These are phyloP conservation scores for Patellaria atrata DNA, from an alignment of 495 filamentous ascomycete genomes.

Conservation along the genomic window DNA sequence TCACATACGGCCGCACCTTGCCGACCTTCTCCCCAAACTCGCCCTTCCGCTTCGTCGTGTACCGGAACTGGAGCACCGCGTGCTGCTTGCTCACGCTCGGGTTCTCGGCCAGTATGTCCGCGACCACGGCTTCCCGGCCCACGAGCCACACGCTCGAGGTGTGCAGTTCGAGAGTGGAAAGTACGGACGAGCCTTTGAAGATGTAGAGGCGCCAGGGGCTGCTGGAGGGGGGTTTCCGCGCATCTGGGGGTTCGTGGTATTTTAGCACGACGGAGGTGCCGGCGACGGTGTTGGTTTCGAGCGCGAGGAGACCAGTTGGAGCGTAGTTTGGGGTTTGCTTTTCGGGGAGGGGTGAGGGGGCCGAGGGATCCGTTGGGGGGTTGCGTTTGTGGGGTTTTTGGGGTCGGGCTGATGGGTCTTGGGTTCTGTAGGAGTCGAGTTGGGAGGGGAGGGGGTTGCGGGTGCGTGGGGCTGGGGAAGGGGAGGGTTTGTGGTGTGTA, in stretches of 20 bases:
- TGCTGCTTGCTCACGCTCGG: conserved; percentile 90
- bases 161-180: conserved; percentile 66
- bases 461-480: conserved; percentile 13
- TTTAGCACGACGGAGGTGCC: conserved; percentile 65
- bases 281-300: conserved; percentile 69
- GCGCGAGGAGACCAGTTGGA: conserved; percentile 67
- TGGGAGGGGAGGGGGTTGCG: conserved; percentile 26
- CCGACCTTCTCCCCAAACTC: conserved; percentile 57
- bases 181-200: conserved; percentile 69
- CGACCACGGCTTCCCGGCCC: conserved; percentile 63
- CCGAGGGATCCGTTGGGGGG: conserved; percentile 4
- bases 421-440: conserved; percentile 23
- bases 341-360: conserved; percentile 30
- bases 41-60: conserved; percentile 49
- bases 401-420: conserved; percentile 4
- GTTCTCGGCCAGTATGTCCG: conserved; percentile 74
- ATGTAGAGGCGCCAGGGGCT: conserved; percentile 81
- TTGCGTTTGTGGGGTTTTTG: conserved; percentile 13
- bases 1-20: conserved; percentile 75
- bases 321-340: conserved; percentile 84
- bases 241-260: conserved; percentile 90
- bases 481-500: conserved; percentile 6
- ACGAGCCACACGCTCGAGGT: conserved; percentile 79
- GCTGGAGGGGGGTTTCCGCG: conserved; percentile 67
- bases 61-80: conserved; percentile 86